These are phyloP conservation scores for Agapanthus africanus DNA, from an alignment of 106 monocot genomes.

Conservation along the genomic window DNA sequence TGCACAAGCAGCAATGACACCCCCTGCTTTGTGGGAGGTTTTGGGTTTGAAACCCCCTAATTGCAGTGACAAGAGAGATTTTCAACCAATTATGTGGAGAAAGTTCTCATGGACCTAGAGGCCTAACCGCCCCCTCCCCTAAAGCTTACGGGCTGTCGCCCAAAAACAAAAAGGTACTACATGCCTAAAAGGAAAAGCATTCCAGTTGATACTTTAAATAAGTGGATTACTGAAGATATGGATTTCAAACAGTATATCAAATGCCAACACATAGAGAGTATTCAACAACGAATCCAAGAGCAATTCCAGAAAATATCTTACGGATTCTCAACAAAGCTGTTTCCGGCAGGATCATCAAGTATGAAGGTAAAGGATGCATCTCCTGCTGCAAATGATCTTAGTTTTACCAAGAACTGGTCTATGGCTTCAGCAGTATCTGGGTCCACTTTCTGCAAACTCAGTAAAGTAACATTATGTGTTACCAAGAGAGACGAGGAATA, in stretches of 20 bases:
- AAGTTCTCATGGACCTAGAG: no score
- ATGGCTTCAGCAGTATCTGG: constrained; percentile 84
- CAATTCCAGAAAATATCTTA: constrained; percentile 29
- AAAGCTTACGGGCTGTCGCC: no score
- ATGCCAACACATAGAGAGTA: not conserved
- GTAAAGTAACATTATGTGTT: constrained; percentile 1
- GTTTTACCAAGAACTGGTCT: constrained; percentile 73
- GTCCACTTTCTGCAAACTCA: constrained; percentile 67
- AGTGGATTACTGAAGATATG: not conserved
- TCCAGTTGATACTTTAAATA: not conserved
- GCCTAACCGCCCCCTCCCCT: no score
- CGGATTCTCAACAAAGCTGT: constrained; percentile 97
- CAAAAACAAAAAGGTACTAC: no score
- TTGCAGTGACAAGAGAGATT: no score
- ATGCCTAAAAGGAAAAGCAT: not conserved
- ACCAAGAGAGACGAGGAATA: not conserved
- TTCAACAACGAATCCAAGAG: no score
- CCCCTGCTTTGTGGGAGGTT: no score
- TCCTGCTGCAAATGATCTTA: constrained; percentile 64
- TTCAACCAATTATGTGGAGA: no score
- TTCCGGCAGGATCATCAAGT: constrained; percentile 97
- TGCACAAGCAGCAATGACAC: no score
- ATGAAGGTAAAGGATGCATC: constrained; percentile 67
- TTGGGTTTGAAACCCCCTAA: no score
- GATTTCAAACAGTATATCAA: not conserved